Evolutionary conservation across 1,284 basidiomycete genomes (phyloP).

Genomic region (Pyrrhoderma lamaoense): DNA sequence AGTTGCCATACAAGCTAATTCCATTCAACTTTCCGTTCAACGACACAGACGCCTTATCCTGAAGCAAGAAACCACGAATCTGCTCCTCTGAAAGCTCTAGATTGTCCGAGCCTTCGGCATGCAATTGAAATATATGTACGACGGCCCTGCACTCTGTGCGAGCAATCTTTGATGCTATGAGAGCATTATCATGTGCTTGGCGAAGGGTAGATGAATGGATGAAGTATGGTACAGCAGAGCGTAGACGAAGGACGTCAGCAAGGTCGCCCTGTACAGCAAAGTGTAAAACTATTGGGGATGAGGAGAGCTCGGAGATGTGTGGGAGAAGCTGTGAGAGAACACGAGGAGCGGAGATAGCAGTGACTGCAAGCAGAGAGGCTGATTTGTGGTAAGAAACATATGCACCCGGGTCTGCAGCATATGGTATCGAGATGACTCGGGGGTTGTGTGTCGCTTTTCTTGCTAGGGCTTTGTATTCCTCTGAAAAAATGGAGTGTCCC

Average conservation of each 20-base stretch:
- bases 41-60: slow-evolving; percentile 29
- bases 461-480: slow-evolving; percentile 29
- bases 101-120: slow-evolving; percentile 29
- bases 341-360: slow-evolving; percentile 37
- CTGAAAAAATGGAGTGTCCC: slow-evolving; percentile 31
- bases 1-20: not conserved
- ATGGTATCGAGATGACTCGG: slow-evolving; percentile 40
- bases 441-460: slow-evolving; percentile 20
- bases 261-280: slow-evolving; percentile 47
- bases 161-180: slow-evolving; percentile 63
- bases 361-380: slow-evolving; percentile 45
- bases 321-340: slow-evolving; percentile 47
- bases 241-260: slow-evolving; percentile 49
- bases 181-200: slow-evolving; percentile 65
- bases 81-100: slow-evolving; percentile 51
- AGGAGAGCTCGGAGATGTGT: slow-evolving; percentile 49
- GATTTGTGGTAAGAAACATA: slow-evolving; percentile 38
- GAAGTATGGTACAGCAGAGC: slow-evolving; percentile 53
- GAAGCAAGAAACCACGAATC: slow-evolving; percentile 51
- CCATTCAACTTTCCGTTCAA: slow-evolving; percentile 18
- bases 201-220: slow-evolving; percentile 54
- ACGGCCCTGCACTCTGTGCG: slow-evolving; percentile 54
- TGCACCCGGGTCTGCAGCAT: slow-evolving; percentile 52
- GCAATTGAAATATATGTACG: slow-evolving; percentile 71
- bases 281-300: slow-evolving; percentile 50